A percentile compares a stretch with the other conserved stretches of the same genome.
Conservation (phyloP, 1,139 yeast species). For the Hanseniaspora gamundiae region DNA sequence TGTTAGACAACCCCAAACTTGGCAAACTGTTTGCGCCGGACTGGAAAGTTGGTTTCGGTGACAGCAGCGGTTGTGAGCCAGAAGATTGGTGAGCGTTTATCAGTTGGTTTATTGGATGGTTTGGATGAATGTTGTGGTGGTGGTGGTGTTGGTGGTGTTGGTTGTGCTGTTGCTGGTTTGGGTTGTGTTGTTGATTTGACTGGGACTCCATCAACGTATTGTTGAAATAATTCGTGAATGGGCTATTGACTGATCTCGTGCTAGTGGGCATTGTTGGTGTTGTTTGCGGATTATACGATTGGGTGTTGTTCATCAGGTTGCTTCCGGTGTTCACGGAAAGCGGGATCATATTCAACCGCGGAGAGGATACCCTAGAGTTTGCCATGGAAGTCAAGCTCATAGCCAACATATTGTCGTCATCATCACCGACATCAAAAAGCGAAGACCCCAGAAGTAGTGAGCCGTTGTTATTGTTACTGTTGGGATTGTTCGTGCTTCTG, state of each 20-base stretch:
- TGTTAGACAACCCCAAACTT: not conserved
- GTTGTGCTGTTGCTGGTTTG: not conserved
- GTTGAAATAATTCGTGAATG: not conserved
- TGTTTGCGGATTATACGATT: not conserved
- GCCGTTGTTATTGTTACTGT: conserved; percentile 3
- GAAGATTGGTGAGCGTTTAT: not conserved
- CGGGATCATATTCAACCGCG: conserved; percentile 19
- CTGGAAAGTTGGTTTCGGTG: not conserved
- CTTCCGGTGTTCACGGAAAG: conserved; percentile 8
- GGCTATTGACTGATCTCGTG: not conserved
- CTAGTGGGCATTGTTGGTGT: not conserved
- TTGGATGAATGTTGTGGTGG: not conserved
- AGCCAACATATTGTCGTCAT: conserved; percentile 25
- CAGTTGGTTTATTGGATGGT: not conserved
- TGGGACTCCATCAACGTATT: not conserved
- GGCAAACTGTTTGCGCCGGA: not conserved
- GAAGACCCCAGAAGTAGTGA: not conserved
- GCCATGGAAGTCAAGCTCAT: conserved; percentile 26
- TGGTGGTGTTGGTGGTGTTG: not conserved
- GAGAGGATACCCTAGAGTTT: conserved; percentile 24
- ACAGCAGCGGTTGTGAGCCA: not conserved
- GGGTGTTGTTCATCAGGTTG: not conserved
- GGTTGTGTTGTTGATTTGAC: not conserved
- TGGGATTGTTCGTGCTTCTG: conserved; percentile 3
- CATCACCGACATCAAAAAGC: conserved; percentile 14